Conservation (phyloP, 176 grass and related monocot genomes). For the Hsuehochloa calcarea region DNA sequence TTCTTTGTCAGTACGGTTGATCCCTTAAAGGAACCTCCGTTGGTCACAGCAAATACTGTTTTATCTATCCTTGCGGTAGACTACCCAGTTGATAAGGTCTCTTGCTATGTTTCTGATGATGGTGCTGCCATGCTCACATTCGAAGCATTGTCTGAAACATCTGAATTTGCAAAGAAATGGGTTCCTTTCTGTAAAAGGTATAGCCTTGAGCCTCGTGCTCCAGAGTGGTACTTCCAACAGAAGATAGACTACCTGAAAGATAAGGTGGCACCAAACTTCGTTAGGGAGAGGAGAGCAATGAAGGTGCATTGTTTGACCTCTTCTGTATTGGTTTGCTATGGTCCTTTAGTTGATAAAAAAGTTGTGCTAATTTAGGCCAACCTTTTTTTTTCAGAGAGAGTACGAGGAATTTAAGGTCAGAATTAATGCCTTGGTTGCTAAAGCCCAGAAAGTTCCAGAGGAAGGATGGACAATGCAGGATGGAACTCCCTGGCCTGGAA, state of each 20-base stretch:
- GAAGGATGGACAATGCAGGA: conserved; percentile 99
- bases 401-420: conserved; percentile 93
- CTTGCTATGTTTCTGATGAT: conserved; percentile 99
- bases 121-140: conserved; percentile 94
- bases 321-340: conserved; percentile 22
- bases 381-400: conserved; percentile 57
- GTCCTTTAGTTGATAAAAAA: conserved; percentile 6
- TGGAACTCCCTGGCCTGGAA: conserved; percentile 92
- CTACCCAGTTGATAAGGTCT: conserved; percentile 84
- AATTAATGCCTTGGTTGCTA: conserved; percentile 89
- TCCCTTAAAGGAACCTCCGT: conserved; percentile 82
- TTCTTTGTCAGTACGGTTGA: conserved; percentile 96
- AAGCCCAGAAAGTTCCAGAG: conserved; percentile 90
- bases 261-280: conserved; percentile 75
- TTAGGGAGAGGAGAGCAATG: conserved; percentile 87
- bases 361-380: not conserved
- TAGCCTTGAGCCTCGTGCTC: conserved; percentile 79
- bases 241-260: conserved; percentile 97
- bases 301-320: conserved; percentile 48
- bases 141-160: conserved; percentile 89
- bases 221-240: conserved; percentile 88
- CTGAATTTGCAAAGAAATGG: conserved; percentile 99
- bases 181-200: conserved; percentile 88
- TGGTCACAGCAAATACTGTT: conserved; percentile 94
- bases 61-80: conserved; percentile 86